These are phyloP conservation scores for Phytophthora parvispora DNA, from an alignment of 352 stramenopile genomes.

Conservation along the genomic window DNA sequence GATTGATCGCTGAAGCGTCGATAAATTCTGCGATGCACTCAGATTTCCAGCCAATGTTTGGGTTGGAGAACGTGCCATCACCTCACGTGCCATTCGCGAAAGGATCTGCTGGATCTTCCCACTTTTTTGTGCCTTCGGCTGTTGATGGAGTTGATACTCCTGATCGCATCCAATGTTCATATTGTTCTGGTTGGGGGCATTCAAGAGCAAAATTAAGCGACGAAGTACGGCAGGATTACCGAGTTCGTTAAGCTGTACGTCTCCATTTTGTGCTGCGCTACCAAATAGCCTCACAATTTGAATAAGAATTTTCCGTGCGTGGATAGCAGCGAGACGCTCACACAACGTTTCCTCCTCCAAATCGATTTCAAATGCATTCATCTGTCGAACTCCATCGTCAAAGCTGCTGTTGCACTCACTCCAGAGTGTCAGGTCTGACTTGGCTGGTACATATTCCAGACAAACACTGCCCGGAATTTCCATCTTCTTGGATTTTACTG, in stretches of 20 bases:
- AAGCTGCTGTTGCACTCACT: conserved; percentile 73
- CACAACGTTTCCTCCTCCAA: conserved; percentile 71
- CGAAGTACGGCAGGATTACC: conserved; percentile 71
- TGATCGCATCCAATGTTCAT: not conserved
- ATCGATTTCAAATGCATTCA: conserved; percentile 74
- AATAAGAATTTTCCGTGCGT: conserved; percentile 71
- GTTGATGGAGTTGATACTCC: conserved; percentile 27
- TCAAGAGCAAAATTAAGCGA: conserved; percentile 72
- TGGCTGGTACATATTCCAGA: conserved; percentile 7
- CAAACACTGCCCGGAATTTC: conserved; percentile 30
- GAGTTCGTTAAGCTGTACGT: conserved; percentile 64
- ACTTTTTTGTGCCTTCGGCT: conserved; percentile 27
- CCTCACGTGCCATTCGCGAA: conserved; percentile 52
- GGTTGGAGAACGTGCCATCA: conserved; percentile 44
- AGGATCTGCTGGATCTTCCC: conserved; percentile 77
- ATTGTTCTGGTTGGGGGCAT: conserved; percentile 13
- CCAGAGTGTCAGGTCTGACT: conserved; percentile 68
- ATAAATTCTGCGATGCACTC: conserved; percentile 58
- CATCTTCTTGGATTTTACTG: conserved; percentile 47
- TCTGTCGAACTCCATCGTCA: conserved; percentile 66
- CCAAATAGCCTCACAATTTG: conserved; percentile 75
- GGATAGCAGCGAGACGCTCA: conserved; percentile 67
- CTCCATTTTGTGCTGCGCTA: conserved; percentile 23
- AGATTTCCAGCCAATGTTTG: conserved; percentile 70
- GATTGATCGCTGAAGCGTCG: conserved; percentile 62